phyloP scores from a whole-genome alignment of 1,139 yeast species.

The Arxiozyma telluris region DNA sequence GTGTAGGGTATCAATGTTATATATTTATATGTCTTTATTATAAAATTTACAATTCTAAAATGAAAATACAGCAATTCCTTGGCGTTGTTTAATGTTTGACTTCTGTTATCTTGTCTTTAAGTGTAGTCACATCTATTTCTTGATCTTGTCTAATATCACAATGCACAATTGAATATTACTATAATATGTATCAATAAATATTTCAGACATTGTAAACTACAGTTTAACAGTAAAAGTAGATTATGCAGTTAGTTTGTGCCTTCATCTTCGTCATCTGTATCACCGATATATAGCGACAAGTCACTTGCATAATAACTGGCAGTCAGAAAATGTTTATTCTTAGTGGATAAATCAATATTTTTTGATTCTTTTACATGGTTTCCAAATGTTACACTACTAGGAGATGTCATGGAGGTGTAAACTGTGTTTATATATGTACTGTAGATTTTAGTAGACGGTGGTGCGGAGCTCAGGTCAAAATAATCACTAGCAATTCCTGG shows the following conservation, averaged over 20 bases:
- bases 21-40: no score
- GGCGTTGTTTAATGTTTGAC: no score
- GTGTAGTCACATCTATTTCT: no score
- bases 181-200: no score
- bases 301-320: background rate
- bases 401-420: background rate
- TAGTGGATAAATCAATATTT: background rate
- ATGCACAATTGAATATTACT: no score
- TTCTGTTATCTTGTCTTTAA: no score
- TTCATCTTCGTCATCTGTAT: conserved; percentile 14
- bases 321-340: background rate
- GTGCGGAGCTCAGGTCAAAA: background rate
- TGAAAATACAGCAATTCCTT: no score
- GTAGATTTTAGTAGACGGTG: background rate
- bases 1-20: background rate
- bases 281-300: conserved; percentile 10
- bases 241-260: background rate
- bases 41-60: no score
- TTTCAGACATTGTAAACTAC: no score
- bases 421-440: background rate
- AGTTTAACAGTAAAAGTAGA: no score
- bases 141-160: no score
- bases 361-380: background rate
- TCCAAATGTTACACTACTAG: background rate
- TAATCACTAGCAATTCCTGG: background rate